These are phyloP conservation scores for Galium porrigens DNA, from an alignment of 305 asterid genomes.

Conservation along the genomic window DNA sequence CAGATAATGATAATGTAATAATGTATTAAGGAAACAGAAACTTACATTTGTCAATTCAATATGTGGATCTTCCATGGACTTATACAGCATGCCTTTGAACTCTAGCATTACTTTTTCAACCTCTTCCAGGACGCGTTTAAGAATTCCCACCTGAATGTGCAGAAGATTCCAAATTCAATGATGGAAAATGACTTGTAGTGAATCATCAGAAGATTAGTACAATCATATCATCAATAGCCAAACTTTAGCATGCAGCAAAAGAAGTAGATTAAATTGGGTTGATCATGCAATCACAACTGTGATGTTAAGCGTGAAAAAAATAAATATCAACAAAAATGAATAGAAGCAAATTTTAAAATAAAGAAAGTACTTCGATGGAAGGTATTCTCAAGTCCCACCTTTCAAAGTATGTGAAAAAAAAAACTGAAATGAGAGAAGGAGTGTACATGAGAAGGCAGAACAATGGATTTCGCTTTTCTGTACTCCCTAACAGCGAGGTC, in stretches of 20 bases:
- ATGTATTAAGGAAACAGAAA: neutral
- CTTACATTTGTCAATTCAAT: conserved; percentile 79
- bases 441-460: conserved; percentile 93
- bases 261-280: neutral
- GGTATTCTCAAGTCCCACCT: neutral
- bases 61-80: conserved; percentile 91
- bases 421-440: neutral
- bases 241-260: neutral
- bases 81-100: conserved; percentile 82
- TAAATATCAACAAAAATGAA: neutral
- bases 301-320: conserved; percentile 2
- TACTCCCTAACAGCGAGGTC: conserved; percentile 97
- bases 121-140: conserved; percentile 95
- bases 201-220: neutral
- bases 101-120: conserved; percentile 96
- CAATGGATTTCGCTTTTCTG: conserved; percentile 96
- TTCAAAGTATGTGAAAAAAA: neutral
- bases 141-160: conserved; percentile 71
- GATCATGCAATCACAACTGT: neutral
- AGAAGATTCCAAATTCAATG: neutral
- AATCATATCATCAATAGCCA: neutral
- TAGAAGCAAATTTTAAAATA: neutral
- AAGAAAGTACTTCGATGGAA: neutral
- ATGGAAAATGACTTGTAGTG: neutral
- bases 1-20: neutral